Base-by-base conservation (phyloP, 768 basidiomycete genomes). In the Coprinellus micaceus region DNA sequence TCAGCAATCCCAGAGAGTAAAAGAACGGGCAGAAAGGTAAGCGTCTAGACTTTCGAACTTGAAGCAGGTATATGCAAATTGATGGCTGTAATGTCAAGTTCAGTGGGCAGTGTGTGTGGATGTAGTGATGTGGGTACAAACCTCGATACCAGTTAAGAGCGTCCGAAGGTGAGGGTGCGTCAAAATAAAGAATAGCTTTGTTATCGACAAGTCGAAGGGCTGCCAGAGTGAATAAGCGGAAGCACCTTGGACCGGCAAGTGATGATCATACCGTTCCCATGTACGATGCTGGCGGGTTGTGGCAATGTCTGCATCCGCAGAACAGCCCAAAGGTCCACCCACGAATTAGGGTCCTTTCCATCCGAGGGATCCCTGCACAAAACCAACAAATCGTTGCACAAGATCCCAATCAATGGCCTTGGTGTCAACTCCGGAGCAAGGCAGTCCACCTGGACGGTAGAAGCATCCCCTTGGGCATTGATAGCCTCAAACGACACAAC, bases 241-340 rank as follows among this genome's bases (percentile, higher is more conserved):
- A 53, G 41, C 2, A 53, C 21, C 30, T 58, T 30, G 17, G 7
- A 33, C n/a, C n/a, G 39, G 50, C 49, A 25, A 30, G 39, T 41
- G n/a, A 39, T 50, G 54, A 54, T 6, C 52, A 60, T 66, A 89
- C 91, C 83, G 68, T 89, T 94, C 40, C 90, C 91, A 67, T 94
- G 88, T 24, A 92, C 89, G 55, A 94, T 90, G 61, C 88, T 92
- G 17, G 91, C 93, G 4, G 91, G 94, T 64, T 94, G 91, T 4
- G 88, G 86, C 43, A 94, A 67, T 0, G 94, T 96, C 69, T 95
- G 93, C 93, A 99, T 94, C 41, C 96, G 81, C 58, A 98, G 74
- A 29, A 98, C 96, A 30, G 94, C 94, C 89, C 93, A 98, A n/a
- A 98, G 77, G 66, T 98, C 95, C 28, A 98, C 93, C 22, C 67